Evolutionary conservation across 192 early-diverging fungal species (phyloP).

Genomic region (Coemansia sp.): DNA sequence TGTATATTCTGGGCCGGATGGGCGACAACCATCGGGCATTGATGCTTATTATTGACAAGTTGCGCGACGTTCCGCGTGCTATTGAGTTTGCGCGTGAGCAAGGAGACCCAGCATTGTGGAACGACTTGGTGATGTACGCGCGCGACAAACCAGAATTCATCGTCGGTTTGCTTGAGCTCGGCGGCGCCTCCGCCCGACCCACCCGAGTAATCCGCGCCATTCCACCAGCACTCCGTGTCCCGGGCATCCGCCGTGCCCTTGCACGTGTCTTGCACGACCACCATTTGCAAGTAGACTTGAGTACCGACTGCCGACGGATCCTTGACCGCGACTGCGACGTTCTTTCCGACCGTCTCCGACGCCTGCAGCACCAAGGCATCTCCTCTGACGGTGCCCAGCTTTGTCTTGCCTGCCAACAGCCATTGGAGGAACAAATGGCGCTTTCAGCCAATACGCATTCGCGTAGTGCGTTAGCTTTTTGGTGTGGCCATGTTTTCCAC

Average conservation of each 20-base stretch:
- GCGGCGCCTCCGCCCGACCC: conserved; percentile 84
- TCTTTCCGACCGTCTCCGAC: conserved; percentile 69
- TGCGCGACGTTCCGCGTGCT: conserved; percentile 89
- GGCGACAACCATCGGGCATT: conserved; percentile 93
- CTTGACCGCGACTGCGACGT: conserved; percentile 83
- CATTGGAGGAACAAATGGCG: conserved; percentile 36
- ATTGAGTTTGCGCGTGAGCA: conserved; percentile 99
- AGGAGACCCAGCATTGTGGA: conserved; percentile 93
- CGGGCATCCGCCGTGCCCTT: conserved; percentile 76
- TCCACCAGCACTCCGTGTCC: conserved; percentile 76
- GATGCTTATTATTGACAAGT: conserved; percentile 86
- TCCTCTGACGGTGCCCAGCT: conserved; percentile 54
- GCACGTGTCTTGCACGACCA: conserved; percentile 91
- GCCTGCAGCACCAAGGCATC: conserved; percentile 68
- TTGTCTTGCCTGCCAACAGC: conserved; percentile 38
- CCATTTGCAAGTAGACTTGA: conserved; percentile 85
- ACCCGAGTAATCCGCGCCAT: conserved; percentile 77
- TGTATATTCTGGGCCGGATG: conserved; percentile 95
- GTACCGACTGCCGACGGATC: conserved; percentile 89
- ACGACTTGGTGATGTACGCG: conserved; percentile 89
- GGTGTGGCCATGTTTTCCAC: conserved; percentile 90
- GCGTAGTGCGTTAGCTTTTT: conserved; percentile 69
- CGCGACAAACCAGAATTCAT: conserved; percentile 99
- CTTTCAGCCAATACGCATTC: conserved; percentile 5
- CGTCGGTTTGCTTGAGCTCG: conserved; percentile 85